Evolutionary conservation across 2,329 filamentous ascomycete genomes (phyloP), one percentile per base, ranked within the genome.

Genomic region (Epichloe typhina): DNA sequence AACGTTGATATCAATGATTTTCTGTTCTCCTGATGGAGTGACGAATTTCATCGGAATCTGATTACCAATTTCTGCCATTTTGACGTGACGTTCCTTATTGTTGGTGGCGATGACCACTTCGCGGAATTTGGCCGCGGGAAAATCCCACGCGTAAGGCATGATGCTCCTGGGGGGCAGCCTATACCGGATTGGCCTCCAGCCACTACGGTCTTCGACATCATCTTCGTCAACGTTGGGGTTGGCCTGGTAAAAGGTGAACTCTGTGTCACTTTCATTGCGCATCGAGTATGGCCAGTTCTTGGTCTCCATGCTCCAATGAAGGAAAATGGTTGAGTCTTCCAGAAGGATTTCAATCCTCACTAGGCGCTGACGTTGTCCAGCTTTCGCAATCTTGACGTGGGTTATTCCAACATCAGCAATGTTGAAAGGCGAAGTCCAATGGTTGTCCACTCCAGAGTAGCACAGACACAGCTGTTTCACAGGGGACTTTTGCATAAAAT

Each of bases 81-180:
- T 96, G 64, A 98, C 85, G 62, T 96, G 88, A 33, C 93, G 78
- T 63, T 96, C 89, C 53, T 65, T 70, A 48, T 62, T 61, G 21
- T 63, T 63, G 0, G 64, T 56, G 31, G 65, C 58, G 62, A 98
- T 81, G 47, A 97, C 82, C 39, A 98, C 79, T 64, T 96, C 93
- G 61, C 93, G 95, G 69, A 88, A 85, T 69, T 95, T 96, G n/a
- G 89, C 90, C 1, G 93, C 91, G 1, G 93, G 94, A 68, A 95
- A 98, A 64, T 98, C 94, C 93, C 93, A 98, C 2, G 93, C 91
- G 62, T 98, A 98, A 0, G 94, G 93, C 93, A 98, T 98, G 66
- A 98, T 96, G 66, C 91, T 97, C 53, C 93, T 79, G 12, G 91
- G 83, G 83, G 94, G 94, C 33, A 98, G 74, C 35, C 91, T 84